A percentile compares a stretch with the other conserved stretches of the same genome.
These are phyloP conservation scores for Senna siamea DNA, from an alignment of 306 rosid genomes.

Conservation along the genomic window DNA sequence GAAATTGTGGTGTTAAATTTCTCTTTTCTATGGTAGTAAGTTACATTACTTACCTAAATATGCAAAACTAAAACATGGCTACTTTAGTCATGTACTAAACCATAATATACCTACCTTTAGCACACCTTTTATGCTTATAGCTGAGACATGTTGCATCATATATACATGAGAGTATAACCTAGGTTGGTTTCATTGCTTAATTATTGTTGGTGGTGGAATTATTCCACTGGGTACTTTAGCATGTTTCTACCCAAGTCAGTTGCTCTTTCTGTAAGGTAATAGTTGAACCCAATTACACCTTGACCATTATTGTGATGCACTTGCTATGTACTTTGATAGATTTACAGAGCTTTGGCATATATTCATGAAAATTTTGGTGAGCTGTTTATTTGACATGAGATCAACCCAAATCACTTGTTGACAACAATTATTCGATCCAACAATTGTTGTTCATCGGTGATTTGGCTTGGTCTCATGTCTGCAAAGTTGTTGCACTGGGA, in stretches of 20 bases:
- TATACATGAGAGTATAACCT: neutral
- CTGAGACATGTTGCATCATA: constrained; percentile 1
- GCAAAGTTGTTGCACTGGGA: too few relatives aligned
- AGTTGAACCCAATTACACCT: constrained; percentile 44
- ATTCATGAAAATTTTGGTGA: too few relatives aligned
- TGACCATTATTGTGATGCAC: too few relatives aligned
- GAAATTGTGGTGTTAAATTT: neutral
- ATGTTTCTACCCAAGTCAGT: constrained; percentile 27
- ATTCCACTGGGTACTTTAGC: neutral
- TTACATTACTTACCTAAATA: neutral
- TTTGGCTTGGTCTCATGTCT: too few relatives aligned
- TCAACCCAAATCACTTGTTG: too few relatives aligned
- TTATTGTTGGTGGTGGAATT: neutral
- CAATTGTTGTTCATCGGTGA: too few relatives aligned
- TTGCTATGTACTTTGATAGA: too few relatives aligned
- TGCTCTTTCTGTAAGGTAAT: constrained; percentile 34
- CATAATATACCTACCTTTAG: too few relatives aligned
- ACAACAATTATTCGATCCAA: too few relatives aligned
- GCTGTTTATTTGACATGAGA: too few relatives aligned
- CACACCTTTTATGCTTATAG: constrained; percentile 15
- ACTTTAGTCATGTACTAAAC: too few relatives aligned
- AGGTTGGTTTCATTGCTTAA: neutral
- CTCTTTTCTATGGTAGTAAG: neutral
- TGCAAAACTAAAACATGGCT: neutral
- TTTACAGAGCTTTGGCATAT: too few relatives aligned